Conservation (phyloP, 2,329 filamentous ascomycete genomes). For the Fusarium sp. region DNA sequence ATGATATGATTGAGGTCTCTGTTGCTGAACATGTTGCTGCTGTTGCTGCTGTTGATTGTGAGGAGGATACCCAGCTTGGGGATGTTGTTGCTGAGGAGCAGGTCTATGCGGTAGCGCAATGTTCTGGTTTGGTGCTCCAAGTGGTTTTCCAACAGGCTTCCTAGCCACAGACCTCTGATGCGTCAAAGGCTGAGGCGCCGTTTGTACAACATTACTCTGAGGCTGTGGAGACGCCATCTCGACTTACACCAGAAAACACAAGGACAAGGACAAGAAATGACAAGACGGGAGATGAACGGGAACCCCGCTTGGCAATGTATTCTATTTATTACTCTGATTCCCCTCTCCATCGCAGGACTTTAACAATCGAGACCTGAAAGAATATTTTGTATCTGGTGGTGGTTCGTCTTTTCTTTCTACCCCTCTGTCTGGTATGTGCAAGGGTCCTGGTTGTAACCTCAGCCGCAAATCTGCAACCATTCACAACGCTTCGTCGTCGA, state of each 20-base stretch:
- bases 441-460: slow-evolving; percentile 14
- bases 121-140: not conserved
- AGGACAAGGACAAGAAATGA: slow-evolving; percentile 21
- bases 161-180: slow-evolving; percentile 32
- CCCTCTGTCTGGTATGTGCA: slow-evolving; percentile 13
- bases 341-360: slow-evolving; percentile 20
- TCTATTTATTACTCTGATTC: slow-evolving; percentile 13
- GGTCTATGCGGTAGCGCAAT: slow-evolving; percentile 22
- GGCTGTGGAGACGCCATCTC: slow-evolving; percentile 32
- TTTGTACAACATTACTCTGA: slow-evolving; percentile 5
- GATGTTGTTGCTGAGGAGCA: slow-evolving; percentile 8
- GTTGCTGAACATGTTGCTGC: slow-evolving; percentile 13
- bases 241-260: slow-evolving; percentile 9
- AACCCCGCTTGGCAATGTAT: slow-evolving; percentile 19
- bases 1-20: slow-evolving; percentile 17
- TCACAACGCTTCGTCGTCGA: not conserved
- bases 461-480: slow-evolving; percentile 33
- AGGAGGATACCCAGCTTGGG: slow-evolving; percentile 1
- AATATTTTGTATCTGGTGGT: not conserved
- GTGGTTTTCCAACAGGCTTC: slow-evolving; percentile 16
- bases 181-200: slow-evolving; percentile 17
- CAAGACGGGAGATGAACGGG: slow-evolving; percentile 19
- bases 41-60: slow-evolving; percentile 21
- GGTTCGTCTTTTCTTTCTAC: slow-evolving; percentile 14
- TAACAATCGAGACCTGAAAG: slow-evolving; percentile 5